Evolutionary conservation across 495 filamentous ascomycete species (phyloP), one percentile per base, ranked within the genome.

Genomic region (Talaromyces stipitatus): DNA sequence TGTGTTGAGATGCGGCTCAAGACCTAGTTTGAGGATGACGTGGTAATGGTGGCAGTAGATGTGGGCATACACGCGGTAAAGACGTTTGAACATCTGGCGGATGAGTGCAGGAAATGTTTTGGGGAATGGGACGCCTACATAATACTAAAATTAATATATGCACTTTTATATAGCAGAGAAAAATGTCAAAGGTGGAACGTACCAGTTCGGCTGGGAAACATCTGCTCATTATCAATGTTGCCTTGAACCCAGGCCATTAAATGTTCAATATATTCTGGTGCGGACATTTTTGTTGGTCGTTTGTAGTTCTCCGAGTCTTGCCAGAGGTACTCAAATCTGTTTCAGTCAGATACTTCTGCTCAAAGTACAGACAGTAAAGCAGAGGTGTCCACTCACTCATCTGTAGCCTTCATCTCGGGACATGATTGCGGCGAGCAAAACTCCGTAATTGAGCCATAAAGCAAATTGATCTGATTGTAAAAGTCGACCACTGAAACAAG

Each of bases 1-100:
- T 47, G 94, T 98, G 74, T 98, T 98, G 63, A 98, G 83, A 73
- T 98, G 94, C 30, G 94, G 91, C 73, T 98, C 94, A 56, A 98
- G 81, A 27, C 94, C 94, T 26, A 98, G 83, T 61, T 96, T 91
- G 28, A 95, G 86, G 52, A 98, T 86, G 45, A 98, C 94, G 14
- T 91, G 91, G 72, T 98, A 98, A 75, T 98, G 94, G 71, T 98
- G 94, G 80, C 94, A 98, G 81, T 98, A 98, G 64, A 98, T 96
- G 72, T 98, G 94, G 33, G 94, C 94, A 72, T 98, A 98, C 52
- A 98, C 92, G 57, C 94, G 89, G 73, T 97, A 98, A 70, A 98
- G 85, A 61, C 94, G 88, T 79, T 98, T 98, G 82, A 97, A 96
- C 62, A 98, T 86, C 76, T 96, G 91, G 54, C 90, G 87, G 47